Percentiles rank a stretch among this genome's conserved stretches.
phyloP scores from a whole-genome alignment of 208 protist species.

The Ichthyophonus hoferi region DNA sequence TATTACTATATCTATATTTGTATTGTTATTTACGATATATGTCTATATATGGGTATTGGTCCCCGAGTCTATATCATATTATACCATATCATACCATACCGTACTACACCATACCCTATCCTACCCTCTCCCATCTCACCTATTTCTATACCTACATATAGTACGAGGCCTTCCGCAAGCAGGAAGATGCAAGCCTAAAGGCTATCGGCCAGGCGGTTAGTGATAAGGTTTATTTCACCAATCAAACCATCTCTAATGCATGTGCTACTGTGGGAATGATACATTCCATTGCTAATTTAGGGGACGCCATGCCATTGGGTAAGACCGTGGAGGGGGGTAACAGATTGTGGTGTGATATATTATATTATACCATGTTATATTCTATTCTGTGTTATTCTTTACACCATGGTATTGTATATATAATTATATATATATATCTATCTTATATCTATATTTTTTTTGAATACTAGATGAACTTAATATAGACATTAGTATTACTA shows the following conservation, averaged over 20 bases:
- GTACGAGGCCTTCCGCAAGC: neutral
- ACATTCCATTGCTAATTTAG: conserved; percentile 84
- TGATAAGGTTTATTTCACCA: conserved; percentile 74
- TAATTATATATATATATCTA: neutral
- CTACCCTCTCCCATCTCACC: neutral
- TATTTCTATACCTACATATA: no score
- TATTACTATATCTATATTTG: no score
- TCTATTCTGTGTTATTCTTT: neutral
- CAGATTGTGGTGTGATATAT: no score
- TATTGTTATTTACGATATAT: no score
- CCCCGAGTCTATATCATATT: no score
- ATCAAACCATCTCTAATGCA: conserved; percentile 81
- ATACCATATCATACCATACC: no score
- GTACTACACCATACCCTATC: no score
- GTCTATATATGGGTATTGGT: no score
- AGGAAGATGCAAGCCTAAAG: neutral
- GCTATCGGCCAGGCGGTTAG: neutral
- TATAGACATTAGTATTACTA: no score
- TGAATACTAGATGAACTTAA: no score
- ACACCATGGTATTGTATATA: neutral
- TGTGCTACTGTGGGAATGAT: conserved; percentile 87
- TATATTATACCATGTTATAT: neutral
- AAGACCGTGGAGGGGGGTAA: no score
- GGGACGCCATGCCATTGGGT: conserved; percentile 28
- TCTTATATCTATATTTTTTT: no score